Evolutionary conservation across 2,329 filamentous ascomycete genomes (phyloP).

Genomic region (Clarireedia paspali): DNA sequence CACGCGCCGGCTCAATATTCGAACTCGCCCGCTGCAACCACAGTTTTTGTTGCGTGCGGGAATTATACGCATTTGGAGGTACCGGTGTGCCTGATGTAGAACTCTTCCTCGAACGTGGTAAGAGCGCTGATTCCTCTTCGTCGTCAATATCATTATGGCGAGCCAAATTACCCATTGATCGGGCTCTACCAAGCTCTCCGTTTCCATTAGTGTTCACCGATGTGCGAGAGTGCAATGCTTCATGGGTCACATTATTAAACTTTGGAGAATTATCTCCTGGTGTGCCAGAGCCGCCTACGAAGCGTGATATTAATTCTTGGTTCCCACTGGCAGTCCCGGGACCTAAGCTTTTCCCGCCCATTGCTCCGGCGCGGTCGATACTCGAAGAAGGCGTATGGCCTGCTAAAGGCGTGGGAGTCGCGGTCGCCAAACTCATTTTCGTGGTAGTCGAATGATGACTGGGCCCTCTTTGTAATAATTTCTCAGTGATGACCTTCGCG

Average conservation of each 20-base stretch:
- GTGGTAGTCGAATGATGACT: conserved; percentile 49
- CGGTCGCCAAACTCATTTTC: conserved; percentile 52
- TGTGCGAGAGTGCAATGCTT: conserved; percentile 12
- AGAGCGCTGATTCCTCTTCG: conserved; percentile 37
- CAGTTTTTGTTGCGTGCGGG: conserved; percentile 67
- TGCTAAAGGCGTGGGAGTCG: conserved; percentile 29
- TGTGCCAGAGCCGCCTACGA: conserved; percentile 45
- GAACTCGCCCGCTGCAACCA: conserved; percentile 68
- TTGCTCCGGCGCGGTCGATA: conserved; percentile 2
- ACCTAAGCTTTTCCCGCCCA: conserved; percentile 15
- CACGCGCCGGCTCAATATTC: conserved; percentile 52
- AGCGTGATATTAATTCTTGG: conserved; percentile 49
- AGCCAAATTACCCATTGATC: conserved; percentile 5
- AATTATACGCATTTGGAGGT: conserved; percentile 27
- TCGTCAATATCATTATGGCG: conserved; percentile 22
- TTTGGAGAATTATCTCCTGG: conserved; percentile 40
- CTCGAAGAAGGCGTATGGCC: conserved; percentile 30
- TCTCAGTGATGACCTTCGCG: conserved; percentile 60
- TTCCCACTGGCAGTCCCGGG: conserved; percentile 14
- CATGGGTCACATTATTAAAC: conserved; percentile 35
- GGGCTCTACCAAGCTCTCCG: conserved; percentile 4
- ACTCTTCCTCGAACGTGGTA: conserved; percentile 33
- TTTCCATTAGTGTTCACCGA: not conserved
- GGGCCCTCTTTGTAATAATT: conserved; percentile 56
- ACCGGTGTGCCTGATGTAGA: conserved; percentile 23